Evolutionary conservation across 2,329 filamentous ascomycete species (phyloP), one percentile per base, ranked within the genome.

Genomic region (Aspergillus tanneri): DNA sequence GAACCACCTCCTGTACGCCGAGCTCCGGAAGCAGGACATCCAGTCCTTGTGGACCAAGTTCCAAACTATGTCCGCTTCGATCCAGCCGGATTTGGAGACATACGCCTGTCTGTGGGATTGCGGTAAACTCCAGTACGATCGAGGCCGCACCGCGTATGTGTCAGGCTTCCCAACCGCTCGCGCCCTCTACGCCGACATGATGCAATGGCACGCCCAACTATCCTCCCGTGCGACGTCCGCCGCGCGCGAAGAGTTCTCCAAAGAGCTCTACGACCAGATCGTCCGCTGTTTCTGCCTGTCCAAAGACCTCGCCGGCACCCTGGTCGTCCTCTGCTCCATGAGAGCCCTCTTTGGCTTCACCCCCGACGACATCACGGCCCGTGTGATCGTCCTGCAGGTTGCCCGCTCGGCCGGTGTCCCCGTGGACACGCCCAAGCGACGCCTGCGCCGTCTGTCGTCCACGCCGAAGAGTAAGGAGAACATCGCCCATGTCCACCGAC

Each of bases 1-100:
- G 77, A 93, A 92, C 67, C 86, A 90, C 62, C 72, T 91, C 18
- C 79, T 93, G 21, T 82, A 83, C 50, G 82, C 83, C 5, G 79
- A 85, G 53, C 76, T 86, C 38, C 79, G 83, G 51, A 78, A 79
- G 49, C 80, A 81, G 42, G 73, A 81, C 43, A 74, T 77, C 36
- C 66, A 70, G 19, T 72, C 78, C 42, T 81, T 86, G 0, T 75
- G 79, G 58, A 62, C 69, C 2, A 75, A 84, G 23, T 88, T 84
- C 65, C 64, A 70, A 8, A 66, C 70, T 14, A 77, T 88, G 62
- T 77, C 79, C 23, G 56, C 66, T 8, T 68, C 76, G 21, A 71
- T 86, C 32, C 68, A 73, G 41, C 85, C 86, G 0, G 85, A 89
- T 55, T 74, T 84, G 0, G 80, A 85, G 66, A 88, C 86, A 1